A percentile compares a stretch with the other conserved stretches of the same genome.
phyloP scores from a whole-genome alignment of 2,329 filamentous ascomycete species.

The Hirsutella minnesotensis region DNA sequence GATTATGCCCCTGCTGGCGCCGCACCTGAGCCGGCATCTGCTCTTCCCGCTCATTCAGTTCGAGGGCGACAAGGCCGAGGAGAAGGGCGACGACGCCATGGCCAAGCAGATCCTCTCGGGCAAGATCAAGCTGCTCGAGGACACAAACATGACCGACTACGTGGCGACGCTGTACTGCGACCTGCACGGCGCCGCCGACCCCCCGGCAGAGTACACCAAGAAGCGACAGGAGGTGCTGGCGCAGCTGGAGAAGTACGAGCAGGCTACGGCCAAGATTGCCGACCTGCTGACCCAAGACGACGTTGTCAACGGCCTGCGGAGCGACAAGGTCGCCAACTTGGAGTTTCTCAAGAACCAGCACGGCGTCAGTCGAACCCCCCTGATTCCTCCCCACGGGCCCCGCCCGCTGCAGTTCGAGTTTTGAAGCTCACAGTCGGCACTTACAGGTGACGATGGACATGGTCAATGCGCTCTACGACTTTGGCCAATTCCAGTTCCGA shows the following conservation, averaged over 20 bases:
- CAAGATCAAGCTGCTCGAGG: slow-evolving; percentile 88
- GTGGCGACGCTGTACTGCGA: slow-evolving; percentile 86
- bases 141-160: slow-evolving; percentile 99
- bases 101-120: slow-evolving; percentile 64
- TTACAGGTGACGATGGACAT: slow-evolving; percentile 74
- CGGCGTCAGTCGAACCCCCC: slow-evolving; percentile 43
- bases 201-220: slow-evolving; percentile 75
- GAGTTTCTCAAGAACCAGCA: slow-evolving; percentile 96
- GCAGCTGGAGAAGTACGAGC: slow-evolving; percentile 70
- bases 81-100: slow-evolving; percentile 48
- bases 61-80: slow-evolving; percentile 68
- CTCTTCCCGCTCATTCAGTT: slow-evolving; percentile 96
- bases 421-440: slow-evolving; percentile 11
- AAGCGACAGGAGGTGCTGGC: slow-evolving; percentile 83
- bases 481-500: slow-evolving; percentile 95
- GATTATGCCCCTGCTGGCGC: slow-evolving; percentile 79
- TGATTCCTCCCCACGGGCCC: neutral
- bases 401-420: no score
- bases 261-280: slow-evolving; percentile 80
- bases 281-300: slow-evolving; percentile 79
- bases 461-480: slow-evolving; percentile 92
- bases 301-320: slow-evolving; percentile 80
- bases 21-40: slow-evolving; percentile 87
- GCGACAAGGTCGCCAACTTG: slow-evolving; percentile 98
- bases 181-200: slow-evolving; percentile 65